Base-by-base conservation (phyloP, 164 flowering plant genomes). In the Umbellularia californica region DNA sequence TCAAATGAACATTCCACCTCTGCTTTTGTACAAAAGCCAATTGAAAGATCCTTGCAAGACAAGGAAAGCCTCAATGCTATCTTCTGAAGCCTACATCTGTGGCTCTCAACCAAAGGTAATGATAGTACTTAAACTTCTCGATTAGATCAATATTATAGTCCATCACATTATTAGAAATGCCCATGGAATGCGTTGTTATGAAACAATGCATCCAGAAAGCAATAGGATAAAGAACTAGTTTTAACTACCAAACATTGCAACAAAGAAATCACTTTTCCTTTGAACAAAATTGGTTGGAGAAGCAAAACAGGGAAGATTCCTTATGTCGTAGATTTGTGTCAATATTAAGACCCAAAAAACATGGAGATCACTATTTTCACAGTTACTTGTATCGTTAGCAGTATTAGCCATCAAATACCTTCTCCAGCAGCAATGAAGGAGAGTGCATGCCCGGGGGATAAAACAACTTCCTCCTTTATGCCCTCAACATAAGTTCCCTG, bases 401-500 rank as follows among this genome's bases (percentile, higher is more conserved):
- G 4, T 55, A 55, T 55, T 55, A 55, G 22, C 60, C 60, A 55
- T 14, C 60, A 55, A 55, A 23, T 83, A 96, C 99, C 99, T 92
- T 96, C 98, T 35, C 99, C 99, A 75, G 99, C 95, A 76, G 99
- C 99, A 87, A 96, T 94, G 75, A 96, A 96, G 72, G 99, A 96
- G 76, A 96, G 92, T 22, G 90, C 99, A 85, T 96, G 99, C 27
- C 99, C 99, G 74, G 99, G 99, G 68, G 99, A 96, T 77, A 96
- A 84, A 76, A 96, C 98, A 75, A 96, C 98, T 85, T 96, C 99
- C 78, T 96, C 98, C 85, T 96, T 96, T 77, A 96, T 94, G 27
- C 99, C 99, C 81, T 96, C 99, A 77, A 96, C 99, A 82, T 96
- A 96, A 64, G 99, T 96, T 13, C 99, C 99, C 99, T 96, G 83